A percentile compares a stretch with the other conserved stretches of the same genome.
Conservation (phyloP, 345 rosid species). For the Populus euphratica region DNA sequence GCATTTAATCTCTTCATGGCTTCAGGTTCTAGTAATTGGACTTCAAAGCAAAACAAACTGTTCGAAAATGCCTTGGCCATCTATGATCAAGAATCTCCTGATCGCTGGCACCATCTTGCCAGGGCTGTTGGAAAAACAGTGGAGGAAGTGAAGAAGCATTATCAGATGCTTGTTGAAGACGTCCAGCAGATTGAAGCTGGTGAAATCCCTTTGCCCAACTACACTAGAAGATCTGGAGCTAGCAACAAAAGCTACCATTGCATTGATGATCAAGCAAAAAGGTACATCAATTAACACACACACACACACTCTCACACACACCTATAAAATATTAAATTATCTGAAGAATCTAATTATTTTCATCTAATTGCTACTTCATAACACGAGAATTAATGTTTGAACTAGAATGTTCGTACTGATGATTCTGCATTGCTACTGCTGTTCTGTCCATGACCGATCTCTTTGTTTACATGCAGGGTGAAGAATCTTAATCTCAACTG, state of each 20-base stretch:
- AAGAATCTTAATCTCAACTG: constrained; percentile 35
- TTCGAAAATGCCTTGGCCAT: constrained; percentile 51
- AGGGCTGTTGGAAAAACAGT: constrained; percentile 40
- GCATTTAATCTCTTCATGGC: constrained; percentile 23
- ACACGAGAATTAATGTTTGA: too few species aligned
- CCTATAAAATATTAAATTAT: too few species aligned
- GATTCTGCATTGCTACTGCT: too few species aligned
- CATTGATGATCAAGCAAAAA: constrained; percentile 32
- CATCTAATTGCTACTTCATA: too few species aligned
- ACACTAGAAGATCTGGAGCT: constrained; percentile 26
- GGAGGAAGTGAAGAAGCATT: constrained; percentile 34
- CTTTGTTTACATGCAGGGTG: constrained; percentile 26
- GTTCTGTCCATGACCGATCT: too few species aligned
- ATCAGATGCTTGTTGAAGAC: constrained; percentile 45
- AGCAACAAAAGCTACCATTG: constrained; percentile 10
- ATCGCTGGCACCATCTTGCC: constrained; percentile 49
- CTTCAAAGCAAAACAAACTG: constrained; percentile 47
- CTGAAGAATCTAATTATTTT: too few species aligned
- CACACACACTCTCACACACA: too few species aligned
- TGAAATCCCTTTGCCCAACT: constrained; percentile 43
- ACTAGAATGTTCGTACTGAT: too few species aligned
- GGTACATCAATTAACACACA: background rate
- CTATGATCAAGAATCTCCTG: constrained; percentile 43
- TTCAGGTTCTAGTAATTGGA: constrained; percentile 37
- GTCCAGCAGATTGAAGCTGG: constrained; percentile 46